Base-by-base conservation (phyloP, 352 stramenopile species). In the Globisporangium radiosum region DNA sequence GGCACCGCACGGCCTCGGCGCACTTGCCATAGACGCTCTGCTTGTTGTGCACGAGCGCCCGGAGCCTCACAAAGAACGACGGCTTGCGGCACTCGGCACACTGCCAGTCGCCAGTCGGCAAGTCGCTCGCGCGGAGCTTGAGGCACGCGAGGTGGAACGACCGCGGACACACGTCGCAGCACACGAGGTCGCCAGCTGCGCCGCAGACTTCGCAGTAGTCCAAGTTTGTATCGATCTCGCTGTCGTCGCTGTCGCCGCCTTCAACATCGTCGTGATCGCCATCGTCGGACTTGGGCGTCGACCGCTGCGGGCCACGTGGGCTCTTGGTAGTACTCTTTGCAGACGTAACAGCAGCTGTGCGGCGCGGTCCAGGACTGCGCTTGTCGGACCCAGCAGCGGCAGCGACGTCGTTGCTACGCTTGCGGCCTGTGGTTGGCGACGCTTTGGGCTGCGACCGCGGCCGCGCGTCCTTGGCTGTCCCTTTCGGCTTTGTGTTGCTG, bases 71-170 rank as follows among this genome's bases (percentile, higher is more conserved):
- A 40, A 89, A 90, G 54, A 79, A 79, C 51, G 82, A 89, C 38
- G 78, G 76, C 62, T 90, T 90, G 38, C 69, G 70, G 71, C 84
- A 94, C 60, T 92, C 79, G 3, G 59, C 60, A 56, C 84, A 94
- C 62, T 94, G 81, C 84, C 84, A 94, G 54, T 92, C 76, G n/a
- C 81, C 84, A 52, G 88, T 73, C 0, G 84, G 84, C 6, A 94
- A 64, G 44, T 94, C 81, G 50, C 72, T 78, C 56, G 92, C 78
- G 6, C 63, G 74, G 71, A 92, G 79, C 19, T 80, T 66, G 36
- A 93, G 51, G 57, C 94, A 98, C 38, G 82, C 78, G 36, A 88
- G 50, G 62, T 98, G 94, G 78, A 93, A 98, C 43, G 90, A 92
- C 25, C 92, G 77, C 6, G 92, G 92, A 56, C 94, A 98, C 38